A percentile compares a stretch with the other conserved stretches of the same genome.
Evolutionary conservation across 2,329 filamentous ascomycete species (phyloP).

Genomic region (Zasmidium cellare): DNA sequence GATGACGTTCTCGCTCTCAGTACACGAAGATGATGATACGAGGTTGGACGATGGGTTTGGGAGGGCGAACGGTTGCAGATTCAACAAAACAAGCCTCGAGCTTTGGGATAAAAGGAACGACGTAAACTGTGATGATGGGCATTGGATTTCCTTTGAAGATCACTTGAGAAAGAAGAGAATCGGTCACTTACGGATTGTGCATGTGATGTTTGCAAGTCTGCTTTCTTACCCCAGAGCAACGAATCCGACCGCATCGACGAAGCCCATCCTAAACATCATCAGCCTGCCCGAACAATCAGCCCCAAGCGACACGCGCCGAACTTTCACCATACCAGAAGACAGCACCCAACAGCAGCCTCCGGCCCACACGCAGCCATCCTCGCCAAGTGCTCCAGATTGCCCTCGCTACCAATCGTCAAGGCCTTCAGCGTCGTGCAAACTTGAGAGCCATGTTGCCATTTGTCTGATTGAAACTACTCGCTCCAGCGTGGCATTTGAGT

Average conservation of each 20-base stretch:
- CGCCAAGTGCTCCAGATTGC: not conserved
- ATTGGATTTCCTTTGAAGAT: no score
- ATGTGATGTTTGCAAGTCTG: no score
- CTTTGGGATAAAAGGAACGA: no score
- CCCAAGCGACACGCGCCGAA: not conserved
- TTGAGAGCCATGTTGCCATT: no score
- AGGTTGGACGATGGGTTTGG: not conserved
- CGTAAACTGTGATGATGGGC: no score
- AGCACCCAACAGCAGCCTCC: not conserved
- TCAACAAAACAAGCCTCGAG: no score
- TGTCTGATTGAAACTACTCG: not conserved
- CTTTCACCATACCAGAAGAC: not conserved
- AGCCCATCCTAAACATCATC: not conserved
- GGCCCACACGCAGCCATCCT: not conserved
- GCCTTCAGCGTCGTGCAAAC: no score
- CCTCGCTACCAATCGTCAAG: not conserved
- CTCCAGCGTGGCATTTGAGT: not conserved
- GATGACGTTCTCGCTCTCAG: not conserved
- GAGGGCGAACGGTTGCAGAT: not conserved
- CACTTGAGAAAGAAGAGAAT: no score
- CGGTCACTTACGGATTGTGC: no score
- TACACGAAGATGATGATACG: not conserved
- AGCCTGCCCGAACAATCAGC: not conserved
- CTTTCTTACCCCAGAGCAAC: not conserved
- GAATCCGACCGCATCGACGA: no score